Evolutionary conservation across 108 stramenopile species (phyloP).

Genomic region (Phaeodactylum tricornutum): DNA sequence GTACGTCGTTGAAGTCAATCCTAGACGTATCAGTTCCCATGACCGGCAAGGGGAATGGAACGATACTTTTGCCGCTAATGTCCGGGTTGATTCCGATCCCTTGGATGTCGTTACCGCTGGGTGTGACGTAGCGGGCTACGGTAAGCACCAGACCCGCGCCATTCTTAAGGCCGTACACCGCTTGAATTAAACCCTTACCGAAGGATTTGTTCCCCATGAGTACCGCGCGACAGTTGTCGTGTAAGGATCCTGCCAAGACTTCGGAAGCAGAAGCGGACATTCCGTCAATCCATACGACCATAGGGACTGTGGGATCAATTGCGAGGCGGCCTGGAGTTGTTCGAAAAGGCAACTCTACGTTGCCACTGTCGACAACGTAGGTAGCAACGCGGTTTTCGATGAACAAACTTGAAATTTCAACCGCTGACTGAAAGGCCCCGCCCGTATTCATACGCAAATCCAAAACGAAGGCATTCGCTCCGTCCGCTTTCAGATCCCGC

Average conservation of each 20-base stretch:
- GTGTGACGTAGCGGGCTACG: slow-evolving; percentile 88
- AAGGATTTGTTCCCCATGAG: slow-evolving; percentile 83
- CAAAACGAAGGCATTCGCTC: slow-evolving; percentile 76
- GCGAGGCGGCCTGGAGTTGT: slow-evolving; percentile 36
- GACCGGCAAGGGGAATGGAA: slow-evolving; percentile 43
- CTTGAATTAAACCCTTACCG: slow-evolving; percentile 95
- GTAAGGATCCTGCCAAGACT: slow-evolving; percentile 85
- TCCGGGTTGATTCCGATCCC: slow-evolving; percentile 77
- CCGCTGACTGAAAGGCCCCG: slow-evolving; percentile 90
- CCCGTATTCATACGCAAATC: slow-evolving; percentile 89
- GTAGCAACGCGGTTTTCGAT: slow-evolving; percentile 64
- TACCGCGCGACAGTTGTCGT: slow-evolving; percentile 90
- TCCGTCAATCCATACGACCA: slow-evolving; percentile 75
- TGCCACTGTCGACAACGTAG: slow-evolving; percentile 70
- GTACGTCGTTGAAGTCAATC: slow-evolving; percentile 57
- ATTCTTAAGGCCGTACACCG: slow-evolving; percentile 89
- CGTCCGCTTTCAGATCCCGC: slow-evolving; percentile 46
- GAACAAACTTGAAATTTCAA: slow-evolving; percentile 88
- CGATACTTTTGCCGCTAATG: slow-evolving; percentile 34
- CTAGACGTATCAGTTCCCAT: slow-evolving; percentile 54
- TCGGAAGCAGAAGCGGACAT: slow-evolving; percentile 81
- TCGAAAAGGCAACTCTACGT: slow-evolving; percentile 54
- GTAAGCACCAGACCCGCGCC: slow-evolving; percentile 89
- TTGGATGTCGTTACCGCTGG: slow-evolving; percentile 83
- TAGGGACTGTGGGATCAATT: slow-evolving; percentile 35